These are phyloP conservation scores for Sideroxylon spinosum DNA, from an alignment of 179 eudicot species.

Conservation along the genomic window DNA sequence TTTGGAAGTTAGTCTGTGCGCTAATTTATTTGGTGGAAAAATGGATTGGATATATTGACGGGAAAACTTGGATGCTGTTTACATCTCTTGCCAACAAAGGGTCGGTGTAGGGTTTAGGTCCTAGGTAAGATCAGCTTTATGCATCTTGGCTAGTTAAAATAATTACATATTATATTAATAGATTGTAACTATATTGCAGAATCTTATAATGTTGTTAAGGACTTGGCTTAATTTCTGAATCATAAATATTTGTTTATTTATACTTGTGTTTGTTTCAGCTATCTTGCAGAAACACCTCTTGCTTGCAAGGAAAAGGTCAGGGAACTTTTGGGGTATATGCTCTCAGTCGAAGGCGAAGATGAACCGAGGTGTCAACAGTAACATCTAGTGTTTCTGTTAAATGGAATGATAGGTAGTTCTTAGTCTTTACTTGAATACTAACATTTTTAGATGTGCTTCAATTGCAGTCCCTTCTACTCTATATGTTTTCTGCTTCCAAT, in stretches of 20 bases:
- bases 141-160: no score
- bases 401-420: not conserved
- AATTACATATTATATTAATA: no score
- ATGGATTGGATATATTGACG: no score
- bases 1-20: no score
- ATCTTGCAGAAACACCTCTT: conserved; percentile 84
- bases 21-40: no score
- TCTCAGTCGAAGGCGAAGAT: conserved; percentile 74
- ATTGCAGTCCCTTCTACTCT: conserved; percentile 66
- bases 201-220: not conserved
- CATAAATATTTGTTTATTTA: not conserved
- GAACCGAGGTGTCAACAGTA: conserved; percentile 53
- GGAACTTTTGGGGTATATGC: conserved; percentile 70
- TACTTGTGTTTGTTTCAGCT: conserved; percentile 38
- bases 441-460: conserved; percentile 10
- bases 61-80: no score
- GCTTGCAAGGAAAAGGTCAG: conserved; percentile 63
- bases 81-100: no score
- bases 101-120: no score
- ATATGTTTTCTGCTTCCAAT: conserved; percentile 84
- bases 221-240: not conserved
- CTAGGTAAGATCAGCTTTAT: no score
- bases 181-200: no score
- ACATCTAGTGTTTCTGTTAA: not conserved
- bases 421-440: not conserved